Evolutionary conservation across 768 basidiomycete species (phyloP).

Genomic region (Astraeus odoratus): DNA sequence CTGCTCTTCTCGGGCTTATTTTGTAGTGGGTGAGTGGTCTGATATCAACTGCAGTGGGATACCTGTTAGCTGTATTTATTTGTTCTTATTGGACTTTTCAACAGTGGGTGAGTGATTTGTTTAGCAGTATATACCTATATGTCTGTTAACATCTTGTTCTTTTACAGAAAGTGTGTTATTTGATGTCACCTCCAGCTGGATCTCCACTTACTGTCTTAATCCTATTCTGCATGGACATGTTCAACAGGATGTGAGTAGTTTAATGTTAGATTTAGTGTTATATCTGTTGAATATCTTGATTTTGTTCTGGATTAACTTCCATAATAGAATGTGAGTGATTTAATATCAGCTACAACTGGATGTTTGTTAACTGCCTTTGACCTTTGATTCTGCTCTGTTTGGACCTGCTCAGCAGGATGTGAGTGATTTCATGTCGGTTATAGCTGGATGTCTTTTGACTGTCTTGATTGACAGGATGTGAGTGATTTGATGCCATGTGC

Average conservation of each 20-base stretch:
- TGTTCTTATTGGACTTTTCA: too few relatives aligned
- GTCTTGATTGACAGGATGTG: not conserved
- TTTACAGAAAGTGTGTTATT: not conserved
- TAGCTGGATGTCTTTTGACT: not conserved
- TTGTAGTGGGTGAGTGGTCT: too few relatives aligned
- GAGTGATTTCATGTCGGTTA: not conserved
- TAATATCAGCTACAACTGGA: not conserved
- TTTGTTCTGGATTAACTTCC: not conserved
- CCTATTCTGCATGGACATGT: not conserved
- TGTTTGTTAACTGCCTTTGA: not conserved
- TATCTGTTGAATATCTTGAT: too few relatives aligned
- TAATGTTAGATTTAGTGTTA: not conserved
- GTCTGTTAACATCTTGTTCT: too few relatives aligned
- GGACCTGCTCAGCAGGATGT: not conserved
- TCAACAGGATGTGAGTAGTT: too few relatives aligned
- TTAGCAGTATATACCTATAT: too few relatives aligned
- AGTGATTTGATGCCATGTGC: not conserved
- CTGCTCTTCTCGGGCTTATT: too few relatives aligned
- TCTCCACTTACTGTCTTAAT: not conserved
- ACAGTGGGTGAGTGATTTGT: too few relatives aligned
- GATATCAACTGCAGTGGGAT: too few relatives aligned
- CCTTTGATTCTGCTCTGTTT: not conserved
- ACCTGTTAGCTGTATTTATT: too few relatives aligned
- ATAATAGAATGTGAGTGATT: not conserved
- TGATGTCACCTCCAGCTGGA: not conserved